phyloP scores from a whole-genome alignment of 768 basidiomycete species.

The Termitomyces eurrhizus region DNA sequence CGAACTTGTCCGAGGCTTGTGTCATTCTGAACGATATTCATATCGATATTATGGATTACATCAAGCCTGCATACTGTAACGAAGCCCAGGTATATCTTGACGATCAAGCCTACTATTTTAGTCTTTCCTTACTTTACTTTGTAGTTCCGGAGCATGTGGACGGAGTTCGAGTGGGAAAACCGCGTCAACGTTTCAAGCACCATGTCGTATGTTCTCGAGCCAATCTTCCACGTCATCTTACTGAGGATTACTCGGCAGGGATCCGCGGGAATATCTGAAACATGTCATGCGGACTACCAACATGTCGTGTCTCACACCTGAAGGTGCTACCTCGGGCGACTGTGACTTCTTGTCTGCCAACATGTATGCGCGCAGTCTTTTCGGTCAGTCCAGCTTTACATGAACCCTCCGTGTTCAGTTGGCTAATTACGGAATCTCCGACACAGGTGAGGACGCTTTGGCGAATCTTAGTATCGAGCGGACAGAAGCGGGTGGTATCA shows the following conservation, averaged over 20 bases:
- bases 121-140: not conserved
- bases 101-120: not conserved
- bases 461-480: conserved; percentile 94
- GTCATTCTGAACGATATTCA: conserved; percentile 97
- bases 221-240: not conserved
- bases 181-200: conserved; percentile 88
- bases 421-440: not conserved
- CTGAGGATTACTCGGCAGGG: conserved; percentile 35
- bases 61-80: conserved; percentile 93
- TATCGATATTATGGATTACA: conserved; percentile 98
- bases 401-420: not conserved
- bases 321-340: conserved; percentile 91
- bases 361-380: conserved; percentile 92
- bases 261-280: conserved; percentile 84
- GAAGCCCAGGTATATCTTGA: conserved; percentile 74
- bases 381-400: conserved; percentile 54
- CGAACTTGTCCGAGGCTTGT: conserved; percentile 81
- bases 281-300: conserved; percentile 98
- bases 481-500: conserved; percentile 74
- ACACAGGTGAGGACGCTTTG: conserved; percentile 86
- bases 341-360: conserved; percentile 97
- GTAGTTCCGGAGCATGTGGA: conserved; percentile 98
- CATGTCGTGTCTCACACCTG: conserved; percentile 96
- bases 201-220: conserved; percentile 58
- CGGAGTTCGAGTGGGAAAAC: conserved; percentile 99